These are phyloP conservation scores for Aspergillus incahuasiensis DNA, from an alignment of 495 filamentous ascomycete genomes.

Conservation along the genomic window DNA sequence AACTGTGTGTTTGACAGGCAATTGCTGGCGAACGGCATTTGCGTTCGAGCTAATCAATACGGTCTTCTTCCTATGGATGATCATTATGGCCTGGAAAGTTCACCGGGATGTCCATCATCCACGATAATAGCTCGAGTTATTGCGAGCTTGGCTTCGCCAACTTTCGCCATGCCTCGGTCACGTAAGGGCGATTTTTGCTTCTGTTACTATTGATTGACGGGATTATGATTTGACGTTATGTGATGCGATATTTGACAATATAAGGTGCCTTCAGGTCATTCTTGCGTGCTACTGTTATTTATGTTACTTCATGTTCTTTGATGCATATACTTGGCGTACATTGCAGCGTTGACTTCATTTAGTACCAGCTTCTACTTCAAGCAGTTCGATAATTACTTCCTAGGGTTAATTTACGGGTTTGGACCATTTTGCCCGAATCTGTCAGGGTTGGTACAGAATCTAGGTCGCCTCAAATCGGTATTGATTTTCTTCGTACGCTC, in stretches of 20 bases:
- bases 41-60: slow-evolving; percentile 67
- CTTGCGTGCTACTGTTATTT: neutral
- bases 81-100: slow-evolving; percentile 88
- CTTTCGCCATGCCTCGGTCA: neutral
- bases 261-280: neutral
- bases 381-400: no score
- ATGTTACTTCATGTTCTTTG: neutral
- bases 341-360: neutral
- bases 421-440: neutral
- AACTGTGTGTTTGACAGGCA: slow-evolving; percentile 28
- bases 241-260: neutral
- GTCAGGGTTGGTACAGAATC: no score
- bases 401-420: no score
- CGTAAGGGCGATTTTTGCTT: neutral
- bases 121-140: neutral
- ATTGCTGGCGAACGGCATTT: slow-evolving; percentile 58
- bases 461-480: no score
- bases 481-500: no score
- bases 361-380: neutral
- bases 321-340: neutral
- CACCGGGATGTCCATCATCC: slow-evolving; percentile 55
- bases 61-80: slow-evolving; percentile 91
- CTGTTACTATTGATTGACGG: neutral
- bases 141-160: slow-evolving; percentile 9
- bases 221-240: neutral